Conservation (phyloP, 2,329 filamentous ascomycete genomes). For the Alternaria tenuissima region DNA sequence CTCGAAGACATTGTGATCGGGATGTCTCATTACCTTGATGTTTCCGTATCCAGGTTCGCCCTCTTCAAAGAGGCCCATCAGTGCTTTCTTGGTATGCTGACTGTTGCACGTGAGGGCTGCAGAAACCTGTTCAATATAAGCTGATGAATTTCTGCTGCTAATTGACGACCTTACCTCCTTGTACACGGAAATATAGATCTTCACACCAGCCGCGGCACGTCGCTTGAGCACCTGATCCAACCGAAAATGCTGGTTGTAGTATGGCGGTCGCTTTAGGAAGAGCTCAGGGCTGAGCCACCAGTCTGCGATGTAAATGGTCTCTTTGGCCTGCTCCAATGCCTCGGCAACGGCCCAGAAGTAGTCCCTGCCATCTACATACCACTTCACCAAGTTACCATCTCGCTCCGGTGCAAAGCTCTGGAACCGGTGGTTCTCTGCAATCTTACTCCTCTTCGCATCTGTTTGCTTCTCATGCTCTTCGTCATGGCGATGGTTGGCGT, state of each 20-base stretch:
- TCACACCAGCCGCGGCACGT: constrained; percentile 88
- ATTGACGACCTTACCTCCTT: constrained; percentile 68
- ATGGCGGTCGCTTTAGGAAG: constrained; percentile 84
- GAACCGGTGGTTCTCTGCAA: constrained; percentile 80
- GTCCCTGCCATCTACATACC: constrained; percentile 95
- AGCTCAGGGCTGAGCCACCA: constrained; percentile 96
- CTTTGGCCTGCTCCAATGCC: constrained; percentile 87
- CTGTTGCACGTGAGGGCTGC: constrained; percentile 84
- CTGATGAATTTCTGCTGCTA: no score
- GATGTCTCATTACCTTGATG: constrained; percentile 87
- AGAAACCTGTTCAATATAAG: constrained; percentile 40
- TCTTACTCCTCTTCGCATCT: constrained; percentile 78
- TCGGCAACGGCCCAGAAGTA: constrained; percentile 94
- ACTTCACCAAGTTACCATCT: constrained; percentile 87
- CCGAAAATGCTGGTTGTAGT: constrained; percentile 82
- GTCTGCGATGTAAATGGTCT: constrained; percentile 94
- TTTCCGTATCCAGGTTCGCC: constrained; percentile 85
- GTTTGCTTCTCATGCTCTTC: constrained; percentile 88
- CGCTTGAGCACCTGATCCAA: constrained; percentile 88
- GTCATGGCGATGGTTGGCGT: constrained; percentile 89
- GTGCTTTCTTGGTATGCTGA: constrained; percentile 86
- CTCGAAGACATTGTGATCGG: constrained; percentile 93
- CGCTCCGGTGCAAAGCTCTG: constrained; percentile 89
- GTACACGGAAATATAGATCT: constrained; percentile 93
- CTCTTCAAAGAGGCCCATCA: constrained; percentile 81